Base-by-base conservation (phyloP, 306 rosid genomes). In the Astragalus membranaceus region DNA sequence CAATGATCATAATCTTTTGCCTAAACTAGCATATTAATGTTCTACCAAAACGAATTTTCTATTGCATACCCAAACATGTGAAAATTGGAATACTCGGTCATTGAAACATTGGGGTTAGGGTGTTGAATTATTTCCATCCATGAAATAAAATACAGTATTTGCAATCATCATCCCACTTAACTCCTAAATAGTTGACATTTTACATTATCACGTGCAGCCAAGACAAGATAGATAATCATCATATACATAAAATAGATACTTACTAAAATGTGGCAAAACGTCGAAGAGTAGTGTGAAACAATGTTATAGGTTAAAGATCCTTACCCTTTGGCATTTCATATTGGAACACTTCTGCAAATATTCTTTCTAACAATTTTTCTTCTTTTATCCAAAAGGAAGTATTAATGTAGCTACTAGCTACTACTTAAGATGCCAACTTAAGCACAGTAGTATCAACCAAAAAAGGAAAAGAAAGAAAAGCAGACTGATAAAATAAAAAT, bases 261-360 rank as follows among this genome's bases (percentile, higher is more conserved):
- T 36, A 37, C 43, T 66, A 41, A 30, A 73, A 70, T 65, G 48
- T 67, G 53, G 62, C 64, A 66, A 57, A 48, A 35, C 33, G 53
- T 13, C 17, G 73, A 35, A 72, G 48, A n/a, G n/a, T n/a, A 68
- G 63, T 68, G 60, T 7, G 17, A 47, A 65, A 32, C 30, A 11
- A 8, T n/a, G 68, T 52, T 50, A 48, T 37, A 58, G 26, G 35
- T 57, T 78, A 55, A 39, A 23, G 16, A 53, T 36, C 9, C 87
- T 78, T 79, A 94, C 99, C 82, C 89, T 79, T 59, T 85, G 96
- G 74, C 82, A 80, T 79, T 91, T 88, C 89, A 64, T 61, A 73
- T 79, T 80, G 83, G 88, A 80, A 78, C 85, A 84, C 80, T 82
- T 95, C 80, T 59, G 82, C 50, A 70, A 61, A 79, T 81, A 76